Evolutionary conservation across 1,284 basidiomycete genomes (phyloP).

Genomic region (Coriolopsis trogii): DNA sequence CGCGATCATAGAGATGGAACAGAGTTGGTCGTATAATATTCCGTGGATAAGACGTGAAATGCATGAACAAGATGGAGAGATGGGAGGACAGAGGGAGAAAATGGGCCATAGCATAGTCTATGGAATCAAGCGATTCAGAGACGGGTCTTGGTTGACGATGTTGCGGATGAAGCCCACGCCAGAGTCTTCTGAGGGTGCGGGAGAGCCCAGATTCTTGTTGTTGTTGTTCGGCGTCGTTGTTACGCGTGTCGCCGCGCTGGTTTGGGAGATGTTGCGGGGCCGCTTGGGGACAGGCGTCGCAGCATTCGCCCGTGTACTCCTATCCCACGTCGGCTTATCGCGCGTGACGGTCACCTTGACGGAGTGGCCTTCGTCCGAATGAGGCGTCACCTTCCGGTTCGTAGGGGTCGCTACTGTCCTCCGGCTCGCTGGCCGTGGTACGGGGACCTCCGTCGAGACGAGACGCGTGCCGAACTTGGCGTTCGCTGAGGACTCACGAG

Average conservation of each 20-base stretch:
- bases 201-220: constrained; percentile 62
- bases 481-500: constrained; percentile 79
- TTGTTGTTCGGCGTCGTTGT: constrained; percentile 31
- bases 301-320: constrained; percentile 51
- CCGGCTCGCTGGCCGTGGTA: constrained; percentile 63
- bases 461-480: constrained; percentile 83
- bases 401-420: constrained; percentile 56
- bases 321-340: constrained; percentile 64
- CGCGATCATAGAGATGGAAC: constrained; percentile 29
- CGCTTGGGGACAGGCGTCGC: constrained; percentile 51
- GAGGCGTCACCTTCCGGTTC: constrained; percentile 45
- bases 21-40: constrained; percentile 31
- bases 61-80: constrained; percentile 20
- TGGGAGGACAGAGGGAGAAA: too few relatives aligned
- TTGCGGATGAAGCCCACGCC: constrained; percentile 81
- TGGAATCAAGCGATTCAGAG: constrained; percentile 49
- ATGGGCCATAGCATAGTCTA: constrained; percentile 22
- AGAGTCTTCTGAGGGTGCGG: constrained; percentile 83
- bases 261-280: constrained; percentile 71
- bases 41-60: constrained; percentile 24
- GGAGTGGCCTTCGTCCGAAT: constrained; percentile 62
- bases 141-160: constrained; percentile 73
- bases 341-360: constrained; percentile 67
- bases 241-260: constrained; percentile 52
- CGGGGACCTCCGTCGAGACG: constrained; percentile 54